Conservation (phyloP, 2,329 filamentous ascomycete species). For the Mollisia scopiformis region DNA sequence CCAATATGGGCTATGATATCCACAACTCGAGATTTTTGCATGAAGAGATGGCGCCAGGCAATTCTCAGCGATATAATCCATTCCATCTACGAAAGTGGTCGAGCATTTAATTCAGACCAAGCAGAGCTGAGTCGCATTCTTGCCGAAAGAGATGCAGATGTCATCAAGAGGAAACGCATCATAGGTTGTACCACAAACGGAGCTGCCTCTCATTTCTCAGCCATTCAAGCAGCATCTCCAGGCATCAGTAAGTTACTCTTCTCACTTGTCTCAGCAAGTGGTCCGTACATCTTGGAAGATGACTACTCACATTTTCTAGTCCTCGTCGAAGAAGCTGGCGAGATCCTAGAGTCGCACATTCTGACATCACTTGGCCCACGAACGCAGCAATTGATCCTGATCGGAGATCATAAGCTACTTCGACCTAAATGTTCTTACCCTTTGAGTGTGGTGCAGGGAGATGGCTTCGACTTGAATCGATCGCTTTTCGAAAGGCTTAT, state of each 20-base stretch:
- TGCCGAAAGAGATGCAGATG: constrained; percentile 43
- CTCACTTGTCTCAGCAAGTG: neutral
- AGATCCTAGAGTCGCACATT: constrained; percentile 71
- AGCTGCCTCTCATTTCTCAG: constrained; percentile 62
- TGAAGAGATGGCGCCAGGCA: constrained; percentile 46
- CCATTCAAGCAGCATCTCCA: constrained; percentile 56
- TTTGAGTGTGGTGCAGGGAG: constrained; percentile 63
- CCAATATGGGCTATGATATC: constrained; percentile 57
- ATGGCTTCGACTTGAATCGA: constrained; percentile 67
- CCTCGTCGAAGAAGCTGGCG: constrained; percentile 73
- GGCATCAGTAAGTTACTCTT: constrained; percentile 44
- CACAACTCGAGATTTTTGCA: constrained; percentile 39
- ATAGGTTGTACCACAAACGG: constrained; percentile 74
- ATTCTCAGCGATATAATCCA: constrained; percentile 54
- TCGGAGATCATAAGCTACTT: constrained; percentile 75
- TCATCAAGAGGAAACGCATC: constrained; percentile 58
- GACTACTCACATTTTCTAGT: constrained; percentile 11
- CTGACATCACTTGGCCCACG: constrained; percentile 58
- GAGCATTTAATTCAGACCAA: constrained; percentile 47
- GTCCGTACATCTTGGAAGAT: neutral
- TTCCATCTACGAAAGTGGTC: constrained; percentile 42
- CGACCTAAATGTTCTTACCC: constrained; percentile 67
- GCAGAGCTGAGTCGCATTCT: constrained; percentile 47
- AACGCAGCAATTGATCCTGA: constrained; percentile 67
- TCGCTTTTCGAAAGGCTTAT: constrained; percentile 73